Evolutionary conservation across 805 yeast genomes (phyloP).

Genomic region (Grigorovia yakushimaensis): DNA sequence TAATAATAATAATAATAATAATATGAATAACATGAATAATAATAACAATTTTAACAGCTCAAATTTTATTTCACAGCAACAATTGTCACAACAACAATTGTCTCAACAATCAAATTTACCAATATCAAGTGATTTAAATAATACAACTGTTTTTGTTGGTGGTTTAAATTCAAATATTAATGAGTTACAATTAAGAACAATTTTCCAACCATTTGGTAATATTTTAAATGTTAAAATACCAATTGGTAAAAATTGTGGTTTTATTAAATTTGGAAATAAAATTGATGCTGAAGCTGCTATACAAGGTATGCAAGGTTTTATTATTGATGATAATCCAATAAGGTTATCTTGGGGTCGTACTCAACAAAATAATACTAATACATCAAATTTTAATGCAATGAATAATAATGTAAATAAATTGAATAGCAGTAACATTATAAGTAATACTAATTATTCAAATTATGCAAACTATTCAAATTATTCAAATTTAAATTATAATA

Average conservation of each 20-base stretch:
- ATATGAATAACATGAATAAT: not conserved
- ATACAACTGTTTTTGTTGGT: conserved; percentile 72
- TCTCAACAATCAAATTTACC: conserved; percentile 1
- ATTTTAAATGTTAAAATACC: conserved; percentile 66
- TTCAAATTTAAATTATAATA: not conserved
- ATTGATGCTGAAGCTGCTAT: conserved; percentile 74
- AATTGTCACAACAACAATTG: conserved; percentile 5
- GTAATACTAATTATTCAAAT: not conserved
- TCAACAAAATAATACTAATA: conserved; percentile 2
- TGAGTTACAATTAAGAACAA: conserved; percentile 48
- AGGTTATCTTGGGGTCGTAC: conserved; percentile 66
- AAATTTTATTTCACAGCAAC: not conserved
- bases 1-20: not conserved
- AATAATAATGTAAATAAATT: not conserved
- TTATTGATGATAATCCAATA: conserved; percentile 64
- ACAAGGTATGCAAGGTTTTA: conserved; percentile 68
- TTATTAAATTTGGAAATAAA: conserved; percentile 55
- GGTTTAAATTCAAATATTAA: conserved; percentile 54
- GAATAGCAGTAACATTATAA: not conserved
- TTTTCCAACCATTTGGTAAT: conserved; percentile 67
- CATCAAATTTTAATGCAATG: no score
- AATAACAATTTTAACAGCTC: not conserved
- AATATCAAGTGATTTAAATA: conserved; percentile 20
- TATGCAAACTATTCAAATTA: not conserved
- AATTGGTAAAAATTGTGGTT: conserved; percentile 72